Evolutionary conservation across 176 grass and related monocot genomes (phyloP), one percentile per base, ranked within the genome.

Genomic region (Otatea glauca): DNA sequence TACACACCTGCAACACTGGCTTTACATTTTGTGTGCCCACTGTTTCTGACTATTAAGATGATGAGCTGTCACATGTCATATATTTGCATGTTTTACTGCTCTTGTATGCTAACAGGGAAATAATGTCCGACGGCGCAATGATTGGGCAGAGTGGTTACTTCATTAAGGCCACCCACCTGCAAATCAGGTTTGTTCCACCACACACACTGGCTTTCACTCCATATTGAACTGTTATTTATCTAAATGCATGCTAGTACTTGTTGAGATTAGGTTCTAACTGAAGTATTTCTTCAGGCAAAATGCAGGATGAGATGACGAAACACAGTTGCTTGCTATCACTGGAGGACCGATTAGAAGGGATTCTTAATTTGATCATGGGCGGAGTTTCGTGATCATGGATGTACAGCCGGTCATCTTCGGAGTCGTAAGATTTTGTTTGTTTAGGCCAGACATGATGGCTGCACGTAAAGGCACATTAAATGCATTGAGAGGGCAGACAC

Each of bases 61-160:
- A 68, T 81, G 18, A 53, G 6, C 1, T 81, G n/a, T 64, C 20
- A 37, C 17, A 43, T 60, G 45, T 6, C 13, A 45, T 78, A 3
- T 63, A 14, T 54, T 23, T 70, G 56, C 9, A 78, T 24, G 12
- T 65, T 78, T 79, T 73, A 74, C 24, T 62, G 47, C 21, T 34
- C 39, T 72, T 50, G 58, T 45, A 15, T 70, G 27, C 4, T 43
- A 81, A 18, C 81, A 97, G 95, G 95, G 82, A 82, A 80, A 86
- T 77, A 91, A 84, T 63, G 65, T 97, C 44, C 85, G 95, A 82
- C 86, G 82, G 29, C 88, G 90, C 12, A 87, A 91, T 55, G 80
- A 90, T 81, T 97, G 95, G 95, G 44, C n/a, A 44, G 86, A 73
- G 13, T 97, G 92, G 92, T 81, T 93, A 82, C 68, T 92, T 37